Percentiles rank a stretch among this genome's conserved stretches.
Conservation (phyloP, 2,329 filamentous ascomycete genomes). For the Aspergillus sp. region DNA sequence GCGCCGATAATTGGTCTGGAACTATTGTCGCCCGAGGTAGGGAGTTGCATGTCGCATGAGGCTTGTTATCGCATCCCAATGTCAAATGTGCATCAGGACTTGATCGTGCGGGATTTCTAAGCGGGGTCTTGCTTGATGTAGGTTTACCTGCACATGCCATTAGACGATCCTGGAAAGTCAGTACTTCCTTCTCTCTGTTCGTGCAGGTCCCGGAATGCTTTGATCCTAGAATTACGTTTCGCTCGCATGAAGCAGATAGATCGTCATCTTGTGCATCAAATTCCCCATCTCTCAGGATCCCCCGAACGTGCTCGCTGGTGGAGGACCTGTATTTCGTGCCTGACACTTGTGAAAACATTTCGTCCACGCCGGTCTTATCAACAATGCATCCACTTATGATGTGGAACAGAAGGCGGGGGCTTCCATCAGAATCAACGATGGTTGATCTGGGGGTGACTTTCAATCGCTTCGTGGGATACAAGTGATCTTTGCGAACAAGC, state of each 20-base stretch:
- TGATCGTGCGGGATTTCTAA: not conserved
- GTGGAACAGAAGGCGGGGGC: conserved; percentile 29
- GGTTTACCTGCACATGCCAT: not conserved
- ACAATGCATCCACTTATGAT: not conserved
- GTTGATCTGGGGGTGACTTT: conserved; percentile 17
- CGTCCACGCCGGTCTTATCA: not conserved
- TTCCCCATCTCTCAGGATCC: not conserved
- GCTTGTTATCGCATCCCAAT: not conserved
- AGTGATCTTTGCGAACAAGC: not conserved
- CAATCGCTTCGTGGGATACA: not conserved
- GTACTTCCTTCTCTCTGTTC: not conserved
- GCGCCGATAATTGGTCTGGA: not conserved
- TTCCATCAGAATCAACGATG: conserved; percentile 42
- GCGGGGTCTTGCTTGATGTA: not conserved
- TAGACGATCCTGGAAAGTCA: not conserved
- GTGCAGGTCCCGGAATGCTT: not conserved
- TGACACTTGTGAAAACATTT: not conserved
- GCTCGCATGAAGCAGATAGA: not conserved
- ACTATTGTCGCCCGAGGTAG: not conserved
- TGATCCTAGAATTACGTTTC: not conserved
- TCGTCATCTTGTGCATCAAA: not conserved
- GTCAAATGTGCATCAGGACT: not conserved
- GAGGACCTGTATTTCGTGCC: not conserved
- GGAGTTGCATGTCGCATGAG: not conserved
- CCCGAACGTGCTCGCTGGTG: no score